Evolutionary conservation across 208 protist genomes (phyloP).

Genomic region (Crithidia expoeki): DNA sequence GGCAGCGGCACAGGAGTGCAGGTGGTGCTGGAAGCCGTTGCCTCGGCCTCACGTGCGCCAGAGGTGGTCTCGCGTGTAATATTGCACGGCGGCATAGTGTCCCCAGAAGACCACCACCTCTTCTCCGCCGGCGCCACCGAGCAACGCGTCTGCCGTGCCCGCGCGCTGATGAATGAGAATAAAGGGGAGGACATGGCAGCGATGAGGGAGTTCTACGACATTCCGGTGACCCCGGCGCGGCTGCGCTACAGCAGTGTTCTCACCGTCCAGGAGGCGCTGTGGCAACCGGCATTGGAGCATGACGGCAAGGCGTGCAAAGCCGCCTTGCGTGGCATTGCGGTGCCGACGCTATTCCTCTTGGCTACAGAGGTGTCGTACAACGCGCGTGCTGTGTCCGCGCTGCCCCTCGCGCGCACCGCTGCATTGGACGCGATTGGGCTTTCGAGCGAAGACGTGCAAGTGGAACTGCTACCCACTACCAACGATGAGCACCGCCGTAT

Average conservation of each 20-base stretch:
- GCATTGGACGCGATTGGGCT: slow-evolving; percentile 37
- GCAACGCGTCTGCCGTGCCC: slow-evolving; percentile 38
- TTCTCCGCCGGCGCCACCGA: slow-evolving; percentile 41
- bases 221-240: slow-evolving; percentile 67
- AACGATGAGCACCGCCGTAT: slow-evolving; percentile 70
- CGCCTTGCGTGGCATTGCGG: slow-evolving; percentile 41
- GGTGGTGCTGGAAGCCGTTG: slow-evolving; percentile 64
- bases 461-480: slow-evolving; percentile 61
- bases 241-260: slow-evolving; percentile 45
- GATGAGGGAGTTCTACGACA: slow-evolving; percentile 66
- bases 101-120: slow-evolving; percentile 31
- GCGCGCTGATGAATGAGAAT: slow-evolving; percentile 41
- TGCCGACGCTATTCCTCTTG: slow-evolving; percentile 65
- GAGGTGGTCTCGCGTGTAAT: slow-evolving; percentile 62
- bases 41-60: slow-evolving; percentile 26
- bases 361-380: slow-evolving; percentile 66
- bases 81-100: slow-evolving; percentile 66
- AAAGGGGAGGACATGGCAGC: slow-evolving; percentile 53
- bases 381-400: slow-evolving; percentile 16
- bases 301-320: slow-evolving; percentile 32
- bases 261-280: slow-evolving; percentile 80
- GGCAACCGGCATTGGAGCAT: slow-evolving; percentile 51
- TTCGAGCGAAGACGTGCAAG: slow-evolving; percentile 40
- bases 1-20: slow-evolving; percentile 79
- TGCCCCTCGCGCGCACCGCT: slow-evolving; percentile 31